Base-by-base conservation (phyloP, 441 rosid species). In the Pelargonium australe region DNA sequence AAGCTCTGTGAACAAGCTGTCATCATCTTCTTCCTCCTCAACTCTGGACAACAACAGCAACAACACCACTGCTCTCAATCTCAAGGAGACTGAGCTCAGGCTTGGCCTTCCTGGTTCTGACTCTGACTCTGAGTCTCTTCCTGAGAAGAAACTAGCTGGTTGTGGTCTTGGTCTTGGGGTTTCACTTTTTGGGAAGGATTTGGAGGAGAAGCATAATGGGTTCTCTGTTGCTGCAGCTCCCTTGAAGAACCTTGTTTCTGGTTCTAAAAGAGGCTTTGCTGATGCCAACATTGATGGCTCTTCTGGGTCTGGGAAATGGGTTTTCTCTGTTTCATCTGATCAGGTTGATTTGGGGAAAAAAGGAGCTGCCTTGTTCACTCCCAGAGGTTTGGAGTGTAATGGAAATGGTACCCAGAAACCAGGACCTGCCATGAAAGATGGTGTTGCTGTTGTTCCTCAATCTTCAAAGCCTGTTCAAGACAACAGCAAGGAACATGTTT, bases 51-150 rank as follows among this genome's bases (percentile, higher is more conserved):
- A 20, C 23, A 20, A 1, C 23, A 20, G 1, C 23, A 20, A 20
- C 23, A 20, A 20, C 23, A 20, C 23, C 23, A 20, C 23, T 20
- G 23, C 23, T 20, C 23, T 20, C 4, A 82, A 82, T 73, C 71
- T 83, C 37, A 82, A 77, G 67, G 87, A 79, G 73, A 87, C 91
- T 63, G 92, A 87, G 81, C 82, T 87, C 7, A 78, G 87, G 77
- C 88, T 87, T 70, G 89, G 92, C 65, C 68, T 85, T 65, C 92
- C 92, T 4, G 89, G 92, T 23, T 85, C 83, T 51, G 75, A 66
- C 23, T 81, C 86, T 20, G 31, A 25, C 2, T 25, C 31, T 25
- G 31, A 25, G 31, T 25, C 31, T 25, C 2, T 25, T 25, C 83
- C 84, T 0, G 84, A 76, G 70, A 80, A 85, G 62, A 86, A 83